A percentile compares a stretch with the other conserved stretches of the same genome.
Conservation (phyloP, 2,329 filamentous ascomycete species). For the Talaromyces sp. region DNA sequence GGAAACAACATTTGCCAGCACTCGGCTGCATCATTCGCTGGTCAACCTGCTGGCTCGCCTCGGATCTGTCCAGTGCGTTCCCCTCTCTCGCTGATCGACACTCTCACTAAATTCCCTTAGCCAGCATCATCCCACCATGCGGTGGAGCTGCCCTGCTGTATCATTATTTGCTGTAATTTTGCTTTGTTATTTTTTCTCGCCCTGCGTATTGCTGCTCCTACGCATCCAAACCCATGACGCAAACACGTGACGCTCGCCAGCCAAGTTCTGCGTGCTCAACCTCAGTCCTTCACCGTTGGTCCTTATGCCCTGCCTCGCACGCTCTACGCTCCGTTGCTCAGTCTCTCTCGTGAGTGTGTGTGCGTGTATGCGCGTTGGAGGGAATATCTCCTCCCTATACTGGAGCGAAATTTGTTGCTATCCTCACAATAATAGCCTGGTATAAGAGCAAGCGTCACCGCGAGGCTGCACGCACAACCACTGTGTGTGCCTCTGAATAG, state of each 20-base stretch:
- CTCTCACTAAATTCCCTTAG: not conserved
- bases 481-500: not conserved
- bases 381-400: not conserved
- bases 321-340: not conserved
- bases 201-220: conserved; percentile 11
- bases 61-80: not conserved
- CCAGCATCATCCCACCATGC: conserved; percentile 1
- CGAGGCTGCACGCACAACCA: not conserved
- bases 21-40: not conserved
- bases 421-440: not conserved
- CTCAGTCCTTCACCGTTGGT: conserved; percentile 18
- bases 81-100: conserved; percentile 1
- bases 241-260: conserved; percentile 26
- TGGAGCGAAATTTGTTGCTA: not conserved
- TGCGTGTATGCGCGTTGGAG: not conserved
- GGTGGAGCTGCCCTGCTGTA: conserved; percentile 5
- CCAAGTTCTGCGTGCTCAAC: not conserved
- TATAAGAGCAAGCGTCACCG: not conserved
- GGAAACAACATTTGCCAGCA: not conserved
- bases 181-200: conserved; percentile 9
- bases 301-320: conserved; percentile 12
- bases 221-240: conserved; percentile 27
- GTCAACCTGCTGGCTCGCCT: not conserved
- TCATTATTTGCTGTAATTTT: not conserved
- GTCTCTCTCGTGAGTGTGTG: not conserved